Evolutionary conservation across 345 rosid genomes (phyloP), one percentile per base, ranked within the genome.

Genomic region (Mercurialis annua): DNA sequence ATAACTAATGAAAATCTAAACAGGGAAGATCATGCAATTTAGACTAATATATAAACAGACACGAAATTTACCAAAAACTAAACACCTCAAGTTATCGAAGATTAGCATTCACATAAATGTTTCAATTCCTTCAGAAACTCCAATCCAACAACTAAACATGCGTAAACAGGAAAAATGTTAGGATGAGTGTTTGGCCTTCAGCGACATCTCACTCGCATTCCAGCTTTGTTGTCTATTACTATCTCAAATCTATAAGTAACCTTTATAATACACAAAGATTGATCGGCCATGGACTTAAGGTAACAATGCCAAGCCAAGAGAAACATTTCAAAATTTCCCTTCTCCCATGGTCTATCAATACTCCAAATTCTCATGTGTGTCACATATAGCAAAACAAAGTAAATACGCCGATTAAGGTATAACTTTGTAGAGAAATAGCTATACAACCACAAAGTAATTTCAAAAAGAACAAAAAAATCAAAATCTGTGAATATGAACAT

Each of bases 401-500:
- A 36, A 36, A 4, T 36, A 36, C 40, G 9, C 40, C 40, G n/a
- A 36, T 36, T 36, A 36, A 36, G 40, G 9, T 36, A 4, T 36
- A 36, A 36, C 40, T 3, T 4, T 36, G 40, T 36, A 3, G 40
- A 36, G 40, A 52, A 52, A 52, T 11, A 23, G 24, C 26, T 52
- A 9, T 5, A 23, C 5, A 54, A 54, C 24, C 27, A 26, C 24
- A 52, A 1, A 10, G 5, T 21, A 0, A 1, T 30, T 30, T 8
- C 57, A 52, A 26, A 31, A 26, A 24, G 27, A 54, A 54, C 5
- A 10, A 27, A 17, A 54, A 54, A 23, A 21, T 40, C 44, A 7
- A 40, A 12, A 50, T 50, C 27, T 6, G 21, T 48, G 6, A 2
- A 48, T 15, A 48, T 48, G 21, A 56, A 81, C 98, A 86, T 82